Evolutionary conservation across 2,329 filamentous ascomycete species (phyloP), one percentile per base, ranked within the genome.

Genomic region (Botryotinia calthae): DNA sequence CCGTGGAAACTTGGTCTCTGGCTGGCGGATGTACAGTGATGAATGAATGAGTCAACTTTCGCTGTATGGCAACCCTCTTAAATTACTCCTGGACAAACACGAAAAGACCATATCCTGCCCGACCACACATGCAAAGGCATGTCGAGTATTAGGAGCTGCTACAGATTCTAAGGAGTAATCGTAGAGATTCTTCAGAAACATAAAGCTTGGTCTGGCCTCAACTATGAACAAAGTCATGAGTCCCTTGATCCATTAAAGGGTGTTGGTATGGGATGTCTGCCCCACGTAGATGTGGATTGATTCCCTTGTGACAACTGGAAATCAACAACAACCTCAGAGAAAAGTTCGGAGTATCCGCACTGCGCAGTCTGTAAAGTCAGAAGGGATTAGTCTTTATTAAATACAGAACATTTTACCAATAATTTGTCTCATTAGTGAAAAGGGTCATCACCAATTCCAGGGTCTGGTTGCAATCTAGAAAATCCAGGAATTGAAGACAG

Each of bases 141-240:
- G 34, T 28, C 14, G 18, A 34, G 9, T 22, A 46, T 34, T 7
- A 64, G 18, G 40, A n/a, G 62, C 48, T 48, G 48, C 42, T 20
- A 20, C 18, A 22, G 16, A n/a, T 14, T n/a, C 25, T n/a, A 51
- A 51, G 48, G 48, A 51, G 48, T 51, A 51, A 51, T 14, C 25
- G 20, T 25, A 61, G 34, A 28, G 51, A 56, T 56, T 56, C 51
- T 56, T 56, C 51, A 28, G 37, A 64, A 64, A 64, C n/a, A 64
- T 34, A 51, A 40, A 22, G 10, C 44, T 66, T 34, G 51, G 64
- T 66, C 64, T 66, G 64, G 64, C 64, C 64, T 66, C 34, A 66
- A 40, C 31, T 44, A 9, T 12, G 61, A 63, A 18, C 31, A 42
- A 28, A 63, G 61, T 63, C 61, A 63, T 6, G 61, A 65, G 42